Evolutionary conservation across 768 basidiomycete genomes (phyloP), one percentile per base, ranked within the genome.

Genomic region (Kwoniella sp.): DNA sequence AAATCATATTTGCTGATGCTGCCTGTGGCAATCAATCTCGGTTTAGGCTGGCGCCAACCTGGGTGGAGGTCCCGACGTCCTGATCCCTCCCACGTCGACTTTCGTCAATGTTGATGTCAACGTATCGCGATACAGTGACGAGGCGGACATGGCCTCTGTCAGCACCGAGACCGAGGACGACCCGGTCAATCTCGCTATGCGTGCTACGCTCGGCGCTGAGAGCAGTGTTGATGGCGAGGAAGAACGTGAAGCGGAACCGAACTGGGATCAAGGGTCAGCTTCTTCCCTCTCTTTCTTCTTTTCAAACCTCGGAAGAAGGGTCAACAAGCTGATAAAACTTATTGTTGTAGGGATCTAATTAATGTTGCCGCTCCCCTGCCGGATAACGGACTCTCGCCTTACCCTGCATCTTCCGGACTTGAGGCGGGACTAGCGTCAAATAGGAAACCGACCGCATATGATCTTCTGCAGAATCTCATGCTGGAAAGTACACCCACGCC

Each of bases 141-240:
- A 88, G 23, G 90, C 89, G 20, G 85, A 85, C 70, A 50, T 76
- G n/a, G 86, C 86, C 50, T 91, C 89, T 22, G 83, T 86, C 54
- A 88, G 87, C 28, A 89, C 87, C 11, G 86, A 85, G 47, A 90
- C 89, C 1, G 91, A 92, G 52, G 91, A 92, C 67, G 95, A 95
- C 73, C 87, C 89, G 0, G 85, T 96, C 34, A 85, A 82, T 59
- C 65, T 83, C 50, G 84, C 84, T 11, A 85, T 85, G 84, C 67
- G 83, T 26, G 81, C 82, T 1, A 82, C 79, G 12, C 86, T 88
- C 12, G 89, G 86, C 4, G 88, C 91, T 73, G 81, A 85, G 28
- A 81, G 85, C 73, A 85, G 81, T 29, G 72, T 85, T 9, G 81
- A 81, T 41, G 85, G 85, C 0, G 84, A 84, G 37, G 67, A 72